Base-by-base conservation (phyloP, 2,329 filamentous ascomycete species). In the Penicillium crustosum region DNA sequence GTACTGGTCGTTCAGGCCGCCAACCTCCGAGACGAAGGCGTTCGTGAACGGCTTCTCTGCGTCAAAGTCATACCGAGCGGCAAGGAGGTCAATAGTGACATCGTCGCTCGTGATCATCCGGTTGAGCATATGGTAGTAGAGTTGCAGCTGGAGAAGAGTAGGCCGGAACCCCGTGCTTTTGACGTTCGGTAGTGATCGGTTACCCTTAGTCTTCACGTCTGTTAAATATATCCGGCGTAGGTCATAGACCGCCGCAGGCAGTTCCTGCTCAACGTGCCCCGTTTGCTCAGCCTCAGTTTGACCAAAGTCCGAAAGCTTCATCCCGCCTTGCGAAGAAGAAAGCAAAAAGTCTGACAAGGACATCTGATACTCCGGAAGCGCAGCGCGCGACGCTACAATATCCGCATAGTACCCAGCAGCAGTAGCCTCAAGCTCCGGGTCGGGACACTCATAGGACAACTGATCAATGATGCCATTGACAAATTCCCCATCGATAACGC, bases 401-500 rank as follows among this genome's bases (percentile, higher is more conserved):
- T 76, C 63, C 45, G 70, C 70, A 60, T 77, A 75, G 44, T 76
- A 73, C 27, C 73, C 71, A 44, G 78, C 70, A 48, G 86, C 78
- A 53, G 85, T 81, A 31, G 84, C 79, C 70, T 94, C 90, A 10
- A 90, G 83, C 27, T 85, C 83, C 0, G 83, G 77, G 64, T 95
- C 89, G 0, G 92, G 91, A 66, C 91, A 91, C 21, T 86, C 80
- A 66, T 89, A 89, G 55, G 87, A 91, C 17, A 97, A 75, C 66
- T 93, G 87, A 70, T 99, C 94, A 61, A 99, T 95, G 49, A 97
- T 79, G 1, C 94, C 94, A 66, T 90, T 94, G 58, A 97, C 86
- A 23, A 97, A 79, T 66, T 95, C 85, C 1, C 89, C 91, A 57
- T 94, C 87, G 2, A 97, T 73, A 13, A 89, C 77, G 0, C 93